Evolutionary conservation across 169 alveolate genomes (phyloP), one percentile per base, ranked within the genome.

Genomic region (Cryptosporidium parvum): DNA sequence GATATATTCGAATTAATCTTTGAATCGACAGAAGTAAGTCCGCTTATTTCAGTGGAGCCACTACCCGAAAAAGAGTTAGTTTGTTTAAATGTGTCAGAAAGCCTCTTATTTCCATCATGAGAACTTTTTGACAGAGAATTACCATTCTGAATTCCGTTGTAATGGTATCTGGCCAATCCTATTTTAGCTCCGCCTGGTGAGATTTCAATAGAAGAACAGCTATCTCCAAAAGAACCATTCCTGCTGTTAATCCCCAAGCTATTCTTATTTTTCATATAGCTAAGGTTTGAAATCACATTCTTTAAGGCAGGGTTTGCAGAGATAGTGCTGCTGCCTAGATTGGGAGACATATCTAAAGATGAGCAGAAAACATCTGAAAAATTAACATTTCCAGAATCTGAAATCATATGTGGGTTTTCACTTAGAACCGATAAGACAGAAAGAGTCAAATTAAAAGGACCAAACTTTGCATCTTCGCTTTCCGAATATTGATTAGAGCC

Each of bases 391-490:
- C 2, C 51, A 18, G 52, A 45, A 6, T 62, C 80, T 1, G 89
- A 59, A 16, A 9, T 26, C 72, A 73, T 73, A 10, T 52, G 39
- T 10, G 86, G 86, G 56, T 80, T 80, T 37, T 80, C 89, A 37
- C 75, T 80, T 18, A 80, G 75, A 31, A 80, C 75, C 0, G 89
- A 80, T 61, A 80, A 48, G 0, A 80, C 89, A n/a, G 89, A 69
- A 33, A 80, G 80, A 29, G 89, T 80, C 33, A 80, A 65, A 62
- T 80, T 80, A 33, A 80, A 80, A 29, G 89, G 89, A 3, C 89
- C 89, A 62, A 62, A 65, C 42, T 31, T 31, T 26, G 59, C 39
- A 44, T 59, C 48, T 8, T 59, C 89, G 42, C 62, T 59, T 18
- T 56, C 71, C 7, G 53, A 37, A 42, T 51, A 56, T 29, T 52